Conservation (phyloP, 2,329 filamentous ascomycete genomes). For the Neofusicoccum sp. region DNA sequence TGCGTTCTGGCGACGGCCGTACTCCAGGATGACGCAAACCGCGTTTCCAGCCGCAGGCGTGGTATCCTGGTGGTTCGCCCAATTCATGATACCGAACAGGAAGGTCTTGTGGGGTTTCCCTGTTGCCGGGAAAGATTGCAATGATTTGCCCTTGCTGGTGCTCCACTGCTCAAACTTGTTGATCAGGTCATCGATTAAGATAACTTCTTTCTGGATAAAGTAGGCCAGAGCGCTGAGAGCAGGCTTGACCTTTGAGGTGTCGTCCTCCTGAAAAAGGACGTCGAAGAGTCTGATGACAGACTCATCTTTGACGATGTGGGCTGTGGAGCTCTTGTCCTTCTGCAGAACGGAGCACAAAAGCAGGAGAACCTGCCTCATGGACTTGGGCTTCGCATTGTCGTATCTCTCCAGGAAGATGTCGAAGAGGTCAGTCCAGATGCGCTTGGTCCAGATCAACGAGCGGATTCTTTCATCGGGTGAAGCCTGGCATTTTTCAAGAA, state of each 20-base stretch:
- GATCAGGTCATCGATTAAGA: slow-evolving; percentile 43
- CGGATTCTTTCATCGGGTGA: slow-evolving; percentile 32
- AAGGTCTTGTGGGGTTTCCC: slow-evolving; percentile 17
- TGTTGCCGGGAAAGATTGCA: background rate
- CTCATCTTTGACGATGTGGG: slow-evolving; percentile 19
- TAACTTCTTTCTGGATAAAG: slow-evolving; percentile 63
- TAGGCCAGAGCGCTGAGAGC: slow-evolving; percentile 69
- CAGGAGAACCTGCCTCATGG: slow-evolving; percentile 48
- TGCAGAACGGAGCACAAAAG: slow-evolving; percentile 43
- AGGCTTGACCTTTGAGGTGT: slow-evolving; percentile 68
- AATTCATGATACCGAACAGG: slow-evolving; percentile 32
- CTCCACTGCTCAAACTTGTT: slow-evolving; percentile 8
- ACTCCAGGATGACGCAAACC: slow-evolving; percentile 38
- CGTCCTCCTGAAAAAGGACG: slow-evolving; percentile 62
- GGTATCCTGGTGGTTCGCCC: slow-evolving; percentile 45
- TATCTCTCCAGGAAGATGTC: slow-evolving; percentile 46
- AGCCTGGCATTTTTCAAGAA: slow-evolving; percentile 44
- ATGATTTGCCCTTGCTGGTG: background rate
- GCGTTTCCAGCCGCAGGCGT: slow-evolving; percentile 43
- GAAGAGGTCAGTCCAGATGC: slow-evolving; percentile 43
- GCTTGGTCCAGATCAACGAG: slow-evolving; percentile 36
- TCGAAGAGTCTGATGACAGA: slow-evolving; percentile 52
- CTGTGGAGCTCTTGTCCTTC: slow-evolving; percentile 27
- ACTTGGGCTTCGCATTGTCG: slow-evolving; percentile 49
- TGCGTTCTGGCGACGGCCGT: slow-evolving; percentile 25